Base-by-base conservation (phyloP, 2,329 filamentous ascomycete genomes). In the Pseudogymnoascus sp. region DNA sequence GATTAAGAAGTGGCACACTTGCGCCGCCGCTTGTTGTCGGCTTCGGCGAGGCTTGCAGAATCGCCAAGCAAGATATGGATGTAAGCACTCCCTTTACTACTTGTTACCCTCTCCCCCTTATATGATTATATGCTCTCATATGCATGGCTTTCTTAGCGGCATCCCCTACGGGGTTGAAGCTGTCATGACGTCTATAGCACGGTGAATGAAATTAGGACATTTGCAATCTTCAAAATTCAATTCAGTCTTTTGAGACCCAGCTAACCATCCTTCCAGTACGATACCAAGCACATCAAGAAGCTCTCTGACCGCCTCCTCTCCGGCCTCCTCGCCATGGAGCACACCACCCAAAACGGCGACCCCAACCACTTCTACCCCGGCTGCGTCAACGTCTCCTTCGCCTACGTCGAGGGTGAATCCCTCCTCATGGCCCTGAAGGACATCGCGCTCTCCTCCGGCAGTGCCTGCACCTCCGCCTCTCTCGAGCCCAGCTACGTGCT, bases 361-460 rank as follows among this genome's bases (percentile, higher is more conserved):
- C 81, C 86, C 1, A 76, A 88, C 4, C 81, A 84, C 59, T 95
- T 95, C 74, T 99, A 99, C 73, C 91, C 94, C 1, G 94, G 94
- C 65, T 99, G 94, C 69, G 93, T 99, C 64, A 99, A 99, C 74
- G 89, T 99, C 9, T 99, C 94, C 0, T 99, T 99, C 71, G 93
- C 94, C 34, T 99, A 99, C 70, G 91, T 99, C 4, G 94, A 99
- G 76, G 94, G 94, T 67, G 94, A 99, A 76, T 97, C 94, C 2
- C 86, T 99, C 1, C 82, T 99, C 65, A 99, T 99, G 94, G 94
- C 94, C 0, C 78, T 99, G 50, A 99, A 99, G 77, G 94, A 99
- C 68, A 97, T 99, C 74, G 94, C 94, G 0, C 79, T 99, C 35
- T 97, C 93, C 6, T 99, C 94, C 0, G 94, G 94, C 62, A 97